Conservation (phyloP, 2,329 filamentous ascomycete species). For the Nigrospora sphaerica region DNA sequence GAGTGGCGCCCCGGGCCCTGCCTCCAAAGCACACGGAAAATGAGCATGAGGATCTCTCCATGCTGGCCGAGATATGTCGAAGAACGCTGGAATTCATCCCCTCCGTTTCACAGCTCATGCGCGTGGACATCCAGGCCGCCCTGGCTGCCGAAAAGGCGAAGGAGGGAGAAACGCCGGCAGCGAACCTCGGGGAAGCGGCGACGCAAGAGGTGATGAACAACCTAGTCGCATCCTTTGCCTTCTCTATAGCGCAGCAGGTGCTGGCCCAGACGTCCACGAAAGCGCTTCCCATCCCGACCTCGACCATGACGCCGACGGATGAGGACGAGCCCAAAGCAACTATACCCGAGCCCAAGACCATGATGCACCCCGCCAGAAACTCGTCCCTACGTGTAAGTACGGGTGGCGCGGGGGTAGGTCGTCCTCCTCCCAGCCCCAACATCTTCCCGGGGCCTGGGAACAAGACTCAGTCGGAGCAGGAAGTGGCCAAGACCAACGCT, state of each 20-base stretch:
- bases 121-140: constrained; percentile 67
- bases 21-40: constrained; percentile 41
- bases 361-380: constrained; percentile 60
- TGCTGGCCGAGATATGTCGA: constrained; percentile 81
- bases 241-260: constrained; percentile 68
- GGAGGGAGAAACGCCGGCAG: constrained; percentile 25
- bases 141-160: constrained; percentile 34
- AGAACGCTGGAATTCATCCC: constrained; percentile 80
- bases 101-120: constrained; percentile 69
- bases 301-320: constrained; percentile 38
- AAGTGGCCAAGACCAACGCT: constrained; percentile 32
- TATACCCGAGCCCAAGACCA: constrained; percentile 62
- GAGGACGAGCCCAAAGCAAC: constrained; percentile 53
- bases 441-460: constrained; percentile 43
- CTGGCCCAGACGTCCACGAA: constrained; percentile 68
- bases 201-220: constrained; percentile 59
- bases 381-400: constrained; percentile 49
- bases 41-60: constrained; percentile 65
- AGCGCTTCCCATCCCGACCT: constrained; percentile 58
- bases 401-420: constrained; percentile 15
- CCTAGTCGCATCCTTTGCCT: constrained; percentile 70
- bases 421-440: constrained; percentile 40
- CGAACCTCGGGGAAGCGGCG: constrained; percentile 21
- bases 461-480: constrained; percentile 22
- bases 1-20: constrained; percentile 45